These are phyloP conservation scores for Phlebiopsis gigantea DNA, from an alignment of 768 basidiomycete species.

Conservation along the genomic window DNA sequence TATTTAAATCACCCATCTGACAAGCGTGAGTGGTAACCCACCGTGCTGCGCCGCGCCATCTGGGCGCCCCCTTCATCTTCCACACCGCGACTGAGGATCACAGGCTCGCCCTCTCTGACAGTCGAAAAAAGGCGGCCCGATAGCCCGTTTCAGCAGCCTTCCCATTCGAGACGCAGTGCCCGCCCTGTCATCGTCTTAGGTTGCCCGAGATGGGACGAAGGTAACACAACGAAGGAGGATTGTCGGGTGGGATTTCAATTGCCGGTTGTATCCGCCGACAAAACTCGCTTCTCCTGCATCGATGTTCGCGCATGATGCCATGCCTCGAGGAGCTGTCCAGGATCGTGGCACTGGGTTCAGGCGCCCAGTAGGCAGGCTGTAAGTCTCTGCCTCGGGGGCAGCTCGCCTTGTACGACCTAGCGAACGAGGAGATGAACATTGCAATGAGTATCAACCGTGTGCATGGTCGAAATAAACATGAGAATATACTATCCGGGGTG, in stretches of 20 bases:
- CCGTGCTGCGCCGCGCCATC: no score
- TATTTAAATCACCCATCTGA: background rate
- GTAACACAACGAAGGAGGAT: background rate
- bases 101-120: no score
- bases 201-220: background rate
- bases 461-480: no score
- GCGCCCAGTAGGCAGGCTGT: no score
- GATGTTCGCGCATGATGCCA: background rate
- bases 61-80: no score
- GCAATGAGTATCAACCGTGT: no score
- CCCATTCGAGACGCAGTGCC: background rate
- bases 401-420: no score
- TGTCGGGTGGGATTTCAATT: background rate
- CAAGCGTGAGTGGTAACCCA: background rate
- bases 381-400: no score
- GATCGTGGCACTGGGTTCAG: background rate
- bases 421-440: no score
- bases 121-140: no score
- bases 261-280: background rate
- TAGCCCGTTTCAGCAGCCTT: background rate
- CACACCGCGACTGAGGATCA: no score
- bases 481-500: no score
- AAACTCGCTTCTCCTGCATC: background rate
- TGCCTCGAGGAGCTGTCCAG: background rate
- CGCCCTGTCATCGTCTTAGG: background rate